Evolutionary conservation across 495 filamentous ascomycete genomes (phyloP).

Genomic region (Trichoderma gamsii): DNA sequence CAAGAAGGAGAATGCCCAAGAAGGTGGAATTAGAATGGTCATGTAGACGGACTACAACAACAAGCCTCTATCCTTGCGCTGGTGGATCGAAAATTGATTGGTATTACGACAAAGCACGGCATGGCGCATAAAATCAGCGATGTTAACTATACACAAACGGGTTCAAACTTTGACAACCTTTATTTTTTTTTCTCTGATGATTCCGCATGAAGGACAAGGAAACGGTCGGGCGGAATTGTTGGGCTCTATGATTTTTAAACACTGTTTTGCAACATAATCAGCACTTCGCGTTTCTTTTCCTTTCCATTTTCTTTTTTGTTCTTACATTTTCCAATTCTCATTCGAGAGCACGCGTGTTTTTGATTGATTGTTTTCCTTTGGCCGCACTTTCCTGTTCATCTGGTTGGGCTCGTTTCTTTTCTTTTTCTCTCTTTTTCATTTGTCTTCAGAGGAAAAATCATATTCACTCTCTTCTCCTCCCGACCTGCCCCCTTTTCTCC

Average conservation of each 20-base stretch:
- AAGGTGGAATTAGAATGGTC: conserved; percentile 6
- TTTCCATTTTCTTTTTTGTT: neutral
- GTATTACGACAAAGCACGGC: conserved; percentile 13
- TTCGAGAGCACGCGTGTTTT: neutral
- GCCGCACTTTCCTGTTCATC: neutral
- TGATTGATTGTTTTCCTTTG: neutral
- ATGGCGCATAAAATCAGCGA: conserved; percentile 14
- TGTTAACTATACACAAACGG: conserved; percentile 5
- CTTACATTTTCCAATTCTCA: neutral
- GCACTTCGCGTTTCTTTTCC: conserved; percentile 6
- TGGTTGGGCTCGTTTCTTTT: neutral
- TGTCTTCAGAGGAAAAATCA: neutral
- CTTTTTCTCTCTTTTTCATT: neutral
- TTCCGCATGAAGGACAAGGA: conserved; percentile 13
- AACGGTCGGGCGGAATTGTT: conserved; percentile 7
- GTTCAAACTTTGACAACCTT: neutral
- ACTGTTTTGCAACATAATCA: conserved; percentile 13
- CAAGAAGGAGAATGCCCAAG: conserved; percentile 2
- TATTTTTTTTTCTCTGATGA: conserved; percentile 3
- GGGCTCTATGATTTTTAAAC: conserved; percentile 13
- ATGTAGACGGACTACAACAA: neutral
- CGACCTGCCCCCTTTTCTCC: neutral
- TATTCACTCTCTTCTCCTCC: neutral
- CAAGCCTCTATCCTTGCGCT: neutral
- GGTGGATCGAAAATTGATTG: conserved; percentile 13